Percentiles rank a stretch among this genome's conserved stretches.
Conservation (phyloP, 108 stramenopile species). For the Nitzschia palea region DNA sequence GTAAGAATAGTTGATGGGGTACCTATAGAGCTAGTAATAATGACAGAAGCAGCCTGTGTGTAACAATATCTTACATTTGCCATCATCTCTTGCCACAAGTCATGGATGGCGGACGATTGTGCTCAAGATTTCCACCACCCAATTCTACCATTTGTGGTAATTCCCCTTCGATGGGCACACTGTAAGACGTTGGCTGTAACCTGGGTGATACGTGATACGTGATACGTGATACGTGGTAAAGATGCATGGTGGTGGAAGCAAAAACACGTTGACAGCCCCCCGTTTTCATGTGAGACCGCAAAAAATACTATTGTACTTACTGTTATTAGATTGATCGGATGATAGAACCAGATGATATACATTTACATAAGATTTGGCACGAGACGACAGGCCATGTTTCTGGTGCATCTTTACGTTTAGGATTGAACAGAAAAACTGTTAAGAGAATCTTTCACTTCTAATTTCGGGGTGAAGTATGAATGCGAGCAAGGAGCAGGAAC, state of each 20-base stretch:
- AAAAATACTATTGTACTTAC: constrained; percentile 50
- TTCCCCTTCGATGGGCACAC: constrained; percentile 53
- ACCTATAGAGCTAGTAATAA: constrained; percentile 73
- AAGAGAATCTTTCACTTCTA: too few relatives aligned
- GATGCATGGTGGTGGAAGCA: constrained; percentile 55
- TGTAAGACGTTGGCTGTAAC: constrained; percentile 58
- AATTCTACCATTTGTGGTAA: constrained; percentile 49
- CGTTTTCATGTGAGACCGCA: constrained; percentile 72
- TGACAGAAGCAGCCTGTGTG: constrained; percentile 48
- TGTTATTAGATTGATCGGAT: not conserved
- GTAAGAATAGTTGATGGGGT: constrained; percentile 53
- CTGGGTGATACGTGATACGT: constrained; percentile 59
- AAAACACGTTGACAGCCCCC: constrained; percentile 70
- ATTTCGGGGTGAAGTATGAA: too few relatives aligned
- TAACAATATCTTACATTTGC: constrained; percentile 43
- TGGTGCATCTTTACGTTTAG: too few relatives aligned
- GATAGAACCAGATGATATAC: constrained; percentile 23
- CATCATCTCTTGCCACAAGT: constrained; percentile 34
- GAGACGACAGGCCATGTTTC: too few relatives aligned
- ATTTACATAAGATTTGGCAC: too few relatives aligned
- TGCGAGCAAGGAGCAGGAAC: too few relatives aligned
- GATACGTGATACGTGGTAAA: constrained; percentile 57
- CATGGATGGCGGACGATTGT: constrained; percentile 18
- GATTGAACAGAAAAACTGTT: too few relatives aligned
- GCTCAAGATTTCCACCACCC: not conserved